Base-by-base conservation (phyloP, 2,329 filamentous ascomycete species). In the Fusarium protoensiforme region DNA sequence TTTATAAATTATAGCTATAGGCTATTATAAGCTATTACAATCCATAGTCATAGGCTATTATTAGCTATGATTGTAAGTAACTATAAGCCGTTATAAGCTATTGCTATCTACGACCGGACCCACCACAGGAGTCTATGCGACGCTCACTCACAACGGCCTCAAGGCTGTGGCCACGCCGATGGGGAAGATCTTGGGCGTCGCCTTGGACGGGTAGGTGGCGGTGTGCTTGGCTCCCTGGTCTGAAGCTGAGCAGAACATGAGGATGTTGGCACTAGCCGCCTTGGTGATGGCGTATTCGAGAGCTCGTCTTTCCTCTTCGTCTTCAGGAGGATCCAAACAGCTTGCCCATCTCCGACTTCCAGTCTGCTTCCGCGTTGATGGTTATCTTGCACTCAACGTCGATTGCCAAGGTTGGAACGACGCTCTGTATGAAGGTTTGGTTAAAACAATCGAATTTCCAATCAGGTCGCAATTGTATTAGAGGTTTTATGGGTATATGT, bases 171-270 rank as follows among this genome's bases (percentile, higher is more conserved):
- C 78, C 0, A 78, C 80, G 8, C 79, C 80, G 14, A 82, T 81
- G 7, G 73, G 79, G 71, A 79, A 77, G 11, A 76, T 75, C 29
- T 73, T 74, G 24, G 64, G 48, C 1, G 73, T 69, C 2, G 74
- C 74, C 29, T 72, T 68, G 16, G 68, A 58, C 2, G 65, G 65
- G 8, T 67, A 67, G 2, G 51, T 65, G 11, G 22, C 10, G 8
- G 10, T n/a, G 4, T 24, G n/a, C 7, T 53, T 22, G 2, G 53
- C 43, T 36, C 65, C 65, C 48, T 80, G 74, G 65, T 84, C 83
- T 7, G 66, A 78, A 0, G 81, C 78, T 0, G 83, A 78, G 72
- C 82, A 84, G 67, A 84, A 84, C 68, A 84, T 79, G 46, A 84
- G 74, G 7, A 84, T 84, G 8, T 77, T 64, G 1, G 81, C 81